Evolutionary conservation across 441 rosid genomes (phyloP), one percentile per base, ranked within the genome.

Genomic region (Theobroma grandiflorum): DNA sequence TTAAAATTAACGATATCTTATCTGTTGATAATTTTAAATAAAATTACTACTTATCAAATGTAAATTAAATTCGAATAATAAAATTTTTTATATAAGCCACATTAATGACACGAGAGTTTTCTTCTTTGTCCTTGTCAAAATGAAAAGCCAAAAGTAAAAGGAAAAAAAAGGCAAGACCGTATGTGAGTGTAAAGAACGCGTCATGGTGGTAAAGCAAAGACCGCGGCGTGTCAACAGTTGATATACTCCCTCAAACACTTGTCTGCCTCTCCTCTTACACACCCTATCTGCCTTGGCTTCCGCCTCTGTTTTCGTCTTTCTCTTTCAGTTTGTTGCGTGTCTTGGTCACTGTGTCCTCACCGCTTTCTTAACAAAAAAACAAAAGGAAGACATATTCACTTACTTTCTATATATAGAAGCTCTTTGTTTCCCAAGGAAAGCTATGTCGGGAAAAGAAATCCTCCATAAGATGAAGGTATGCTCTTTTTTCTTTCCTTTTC

Each of bases 391-490:
- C 31, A 22, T 6, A 26, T 2, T 45, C 4, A 35, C 33, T 26
- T 8, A 14, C 6, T 5, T 8, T 6, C 26, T 35, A 57, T 42
- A 71, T 64, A 72, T 66, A 82, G 31, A 22, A 14, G 57, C 16
- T 33, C 63, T 37, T 33, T 11, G 18, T 47, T 16, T 26, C 74
- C 1, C 31, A 26, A 20, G 3, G 14, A 58, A 59, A 81, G 67
- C 87, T 86, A 94, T 95, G 98, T 35, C 79, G 35, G 93, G 97
- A 67, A 96, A 31, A 83, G 94, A 95, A 75, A 88, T 93, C 86
- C 85, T 94, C 57, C 82, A 85, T 79, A 94, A 91, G 89, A 89
- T 94, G 97, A 96, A 96, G 92, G 90, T 89, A 12, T 62, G 73
- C 58, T 0, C 53, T 57, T 3, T 38, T 59, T 14, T 12, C 38